Base-by-base conservation (phyloP, 1,139 yeast species). In the Blastobotrys illinoisensis region DNA sequence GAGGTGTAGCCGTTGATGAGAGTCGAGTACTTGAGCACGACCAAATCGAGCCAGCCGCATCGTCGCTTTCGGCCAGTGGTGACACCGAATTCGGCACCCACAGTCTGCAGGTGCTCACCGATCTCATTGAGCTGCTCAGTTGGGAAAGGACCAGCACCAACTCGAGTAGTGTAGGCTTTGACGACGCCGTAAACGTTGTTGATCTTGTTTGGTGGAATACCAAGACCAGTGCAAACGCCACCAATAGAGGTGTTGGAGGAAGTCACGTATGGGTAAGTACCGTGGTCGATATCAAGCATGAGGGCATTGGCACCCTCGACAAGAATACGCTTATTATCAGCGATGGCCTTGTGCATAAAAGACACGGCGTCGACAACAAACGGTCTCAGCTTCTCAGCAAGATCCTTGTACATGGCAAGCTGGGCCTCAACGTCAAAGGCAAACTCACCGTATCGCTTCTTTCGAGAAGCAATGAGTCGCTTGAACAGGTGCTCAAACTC, bases 121-220 rank as follows among this genome's bases (percentile, higher is more conserved):
- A 77, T 81, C 46, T 77, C 83, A 71, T 93, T 90, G 71, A 91
- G 80, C 72, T 91, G 98, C 75, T 93, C 99, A 56, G 98, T 86
- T 60, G 99, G 98, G 87, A 93, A 93, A 43, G 99, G 99, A 60
- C 99, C 99, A 68, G 90, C 98, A 67, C 99, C 99, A 56, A 93
- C 99, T 74, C 99, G 85, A 46, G 99, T 93, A 50, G 99, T 95
- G 74, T 93, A 93, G 48, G 99, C 99, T 78, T 93, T 93, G 54
- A 91, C 98, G 47, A 93, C 99, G 72, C 99, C 99, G 70, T 86
- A 89, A 50, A 90, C 78, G 70, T 89, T 85, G 54, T 78, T 80
- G 65, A 93, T 86, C 61, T 83, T 76, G 62, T 76, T 81, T 64
- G 99, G 99, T 40, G 99, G 97, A 58, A 93, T 74, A 65, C 98